Evolutionary conservation across 306 rosid species (phyloP), one percentile per base, ranked within the genome.

Genomic region (Acacia melanoxylon): DNA sequence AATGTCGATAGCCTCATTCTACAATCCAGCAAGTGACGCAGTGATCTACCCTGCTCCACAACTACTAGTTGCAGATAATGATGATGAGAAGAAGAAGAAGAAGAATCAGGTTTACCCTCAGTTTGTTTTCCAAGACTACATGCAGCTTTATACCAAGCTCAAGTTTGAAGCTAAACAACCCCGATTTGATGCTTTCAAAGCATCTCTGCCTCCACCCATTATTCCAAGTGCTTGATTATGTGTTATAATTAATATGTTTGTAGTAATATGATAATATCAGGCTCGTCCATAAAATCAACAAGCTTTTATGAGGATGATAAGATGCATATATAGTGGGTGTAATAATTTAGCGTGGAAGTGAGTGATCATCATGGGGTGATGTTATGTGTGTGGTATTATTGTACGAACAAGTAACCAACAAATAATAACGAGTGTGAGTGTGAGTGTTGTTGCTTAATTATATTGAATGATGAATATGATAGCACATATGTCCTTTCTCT

Each of bases 1-100:
- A 59, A 93, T 95, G 99, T 95, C 99, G 2, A 76, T 95, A 69
- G 99, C 99, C 41, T 95, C 99, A 68, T 95, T 95, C 86, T 95
- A 88, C 89, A 95, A 95, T 77, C 98, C 99, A 2, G 95, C 98
- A 2, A 85, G 97, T 78, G 95, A 95, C 75, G 95, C 99, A 10
- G 88, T 95, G 13, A 95, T 95, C 75, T 90, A 81, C 83, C 99
- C 99, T 11, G 95, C 95, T 41, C 93, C 95, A 68, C 37, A 77
- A 48, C 78, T 95, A 62, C 82, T 95, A 78, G 98, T 86, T 40
- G 82, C 86, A 62, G 89, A 52, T 51, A 6, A 17, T 15, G 20
- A 15, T 51, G 56, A 51, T 51, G 56, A 49, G 6, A n/a, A 51
- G 63, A 89, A 94, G 76, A 90, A 94, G 76, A 90, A 91, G 79